These are phyloP conservation scores for Conticribra weissflogii DNA, from an alignment of 108 stramenopile species.

Conservation along the genomic window DNA sequence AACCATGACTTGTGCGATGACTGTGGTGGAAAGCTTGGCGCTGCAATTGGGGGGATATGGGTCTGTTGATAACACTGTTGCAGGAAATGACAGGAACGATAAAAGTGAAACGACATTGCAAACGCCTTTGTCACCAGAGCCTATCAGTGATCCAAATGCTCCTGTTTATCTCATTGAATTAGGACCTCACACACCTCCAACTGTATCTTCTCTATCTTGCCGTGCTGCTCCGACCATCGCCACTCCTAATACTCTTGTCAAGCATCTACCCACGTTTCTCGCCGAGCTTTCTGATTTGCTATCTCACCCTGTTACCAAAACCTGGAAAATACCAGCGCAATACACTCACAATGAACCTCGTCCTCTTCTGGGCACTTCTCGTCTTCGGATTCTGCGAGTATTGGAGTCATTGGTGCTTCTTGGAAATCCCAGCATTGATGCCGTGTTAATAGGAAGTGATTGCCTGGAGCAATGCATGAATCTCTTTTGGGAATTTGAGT, in stretches of 20 bases:
- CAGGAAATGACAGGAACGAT: not conserved
- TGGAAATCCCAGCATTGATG: slow-evolving; percentile 69
- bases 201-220: not conserved
- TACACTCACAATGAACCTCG: slow-evolving; percentile 60
- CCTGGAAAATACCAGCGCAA: slow-evolving; percentile 71
- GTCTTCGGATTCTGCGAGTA: slow-evolving; percentile 81
- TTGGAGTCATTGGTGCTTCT: slow-evolving; percentile 86
- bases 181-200: slow-evolving; percentile 33
- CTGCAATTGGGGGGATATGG: slow-evolving; percentile 91
- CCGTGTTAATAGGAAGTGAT: slow-evolving; percentile 63
- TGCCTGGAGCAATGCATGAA: slow-evolving; percentile 84
- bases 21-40: slow-evolving; percentile 82
- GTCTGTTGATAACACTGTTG: slow-evolving; percentile 47
- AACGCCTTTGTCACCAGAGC: not conserved
- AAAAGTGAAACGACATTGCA: not conserved
- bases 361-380: slow-evolving; percentile 71
- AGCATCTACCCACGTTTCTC: slow-evolving; percentile 59
- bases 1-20: slow-evolving; percentile 77
- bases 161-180: slow-evolving; percentile 25
- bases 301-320: slow-evolving; percentile 53
- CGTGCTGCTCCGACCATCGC: slow-evolving; percentile 33
- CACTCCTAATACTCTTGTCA: slow-evolving; percentile 53
- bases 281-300: slow-evolving; percentile 49
- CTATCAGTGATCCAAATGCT: not conserved
- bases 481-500: slow-evolving; percentile 94